Conservation (phyloP, 805 yeast species). For the Teunomyces funiuensis region DNA sequence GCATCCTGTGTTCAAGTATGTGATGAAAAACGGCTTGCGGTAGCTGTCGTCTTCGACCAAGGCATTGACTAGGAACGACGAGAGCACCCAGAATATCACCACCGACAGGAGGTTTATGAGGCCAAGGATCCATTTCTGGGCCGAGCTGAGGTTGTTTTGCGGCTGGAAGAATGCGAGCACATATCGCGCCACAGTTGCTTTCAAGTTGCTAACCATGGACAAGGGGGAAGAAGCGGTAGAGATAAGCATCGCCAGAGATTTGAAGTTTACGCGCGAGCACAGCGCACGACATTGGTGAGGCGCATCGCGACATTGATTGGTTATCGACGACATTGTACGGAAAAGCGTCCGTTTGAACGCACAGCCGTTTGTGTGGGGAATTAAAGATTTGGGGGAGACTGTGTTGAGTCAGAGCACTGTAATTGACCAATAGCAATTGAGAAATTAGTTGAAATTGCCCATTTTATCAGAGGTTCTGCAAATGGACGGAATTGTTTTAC, state of each 20-base stretch:
- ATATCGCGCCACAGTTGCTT: slow-evolving; percentile 5
- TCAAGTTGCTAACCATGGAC: slow-evolving; percentile 6
- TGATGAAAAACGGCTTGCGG: slow-evolving; percentile 87
- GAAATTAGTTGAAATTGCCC: too few species aligned
- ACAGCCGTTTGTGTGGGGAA: not conserved
- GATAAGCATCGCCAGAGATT: slow-evolving; percentile 4
- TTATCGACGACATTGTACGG: too few species aligned
- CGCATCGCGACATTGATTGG: slow-evolving; percentile 2
- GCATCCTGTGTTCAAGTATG: slow-evolving; percentile 86
- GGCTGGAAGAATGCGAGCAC: slow-evolving; percentile 20
- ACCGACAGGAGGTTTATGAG: slow-evolving; percentile 71
- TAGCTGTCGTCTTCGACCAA: slow-evolving; percentile 68
- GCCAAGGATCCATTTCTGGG: slow-evolving; percentile 73
- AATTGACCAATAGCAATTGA: too few species aligned
- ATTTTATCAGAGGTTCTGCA: too few species aligned
- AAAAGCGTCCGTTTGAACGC: too few species aligned
- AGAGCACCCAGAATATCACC: slow-evolving; percentile 85
- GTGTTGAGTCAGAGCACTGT: too few species aligned
- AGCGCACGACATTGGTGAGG: slow-evolving; percentile 1
- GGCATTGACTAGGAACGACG: slow-evolving; percentile 81
- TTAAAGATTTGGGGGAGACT: too few species aligned
- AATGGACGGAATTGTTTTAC: too few species aligned
- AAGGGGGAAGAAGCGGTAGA: not conserved
- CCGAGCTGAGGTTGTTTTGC: slow-evolving; percentile 22
- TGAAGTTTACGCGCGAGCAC: not conserved